A percentile compares a stretch with the other conserved stretches of the same genome.
These are phyloP conservation scores for Cystobasidium onofrii DNA, from an alignment of 768 basidiomycete genomes.

Conservation along the genomic window DNA sequence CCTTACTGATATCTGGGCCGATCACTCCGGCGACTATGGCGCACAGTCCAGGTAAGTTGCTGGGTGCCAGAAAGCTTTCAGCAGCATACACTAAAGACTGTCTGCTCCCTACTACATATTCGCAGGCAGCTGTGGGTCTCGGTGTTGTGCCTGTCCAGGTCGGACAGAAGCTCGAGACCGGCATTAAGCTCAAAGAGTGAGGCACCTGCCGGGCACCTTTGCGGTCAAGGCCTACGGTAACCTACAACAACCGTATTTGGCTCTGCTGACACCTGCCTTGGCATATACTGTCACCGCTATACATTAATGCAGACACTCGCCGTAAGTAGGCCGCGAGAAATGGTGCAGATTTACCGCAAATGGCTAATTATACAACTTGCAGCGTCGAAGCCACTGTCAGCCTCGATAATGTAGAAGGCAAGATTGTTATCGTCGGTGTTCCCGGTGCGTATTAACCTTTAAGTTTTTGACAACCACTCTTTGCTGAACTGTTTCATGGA, in stretches of 20 bases:
- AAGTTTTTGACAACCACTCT: background rate
- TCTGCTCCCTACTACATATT: background rate
- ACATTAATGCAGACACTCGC: background rate
- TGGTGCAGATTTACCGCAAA: too few species aligned
- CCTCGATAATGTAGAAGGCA: constrained; percentile 16
- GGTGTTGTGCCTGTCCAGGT: constrained; percentile 10
- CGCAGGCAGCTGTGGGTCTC: background rate
- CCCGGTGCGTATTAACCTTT: background rate
- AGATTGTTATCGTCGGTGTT: constrained; percentile 28
- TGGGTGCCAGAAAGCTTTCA: background rate
- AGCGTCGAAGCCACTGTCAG: constrained; percentile 16
- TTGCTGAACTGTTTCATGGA: background rate
- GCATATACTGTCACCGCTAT: background rate
- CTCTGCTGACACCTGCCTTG: background rate
- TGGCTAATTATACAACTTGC: background rate
- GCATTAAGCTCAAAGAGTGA: constrained; percentile 29
- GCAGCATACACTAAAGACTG: background rate
- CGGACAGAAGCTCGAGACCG: constrained; percentile 24
- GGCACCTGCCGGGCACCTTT: background rate
- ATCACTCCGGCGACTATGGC: background rate
- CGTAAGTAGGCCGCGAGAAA: too few species aligned
- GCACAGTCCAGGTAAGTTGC: background rate
- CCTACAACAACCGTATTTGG: too few species aligned
- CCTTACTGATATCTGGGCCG: background rate
- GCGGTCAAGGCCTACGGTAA: too few species aligned